phyloP scores from a whole-genome alignment of 83 land plant genomes.

The Thuja plicata region DNA sequence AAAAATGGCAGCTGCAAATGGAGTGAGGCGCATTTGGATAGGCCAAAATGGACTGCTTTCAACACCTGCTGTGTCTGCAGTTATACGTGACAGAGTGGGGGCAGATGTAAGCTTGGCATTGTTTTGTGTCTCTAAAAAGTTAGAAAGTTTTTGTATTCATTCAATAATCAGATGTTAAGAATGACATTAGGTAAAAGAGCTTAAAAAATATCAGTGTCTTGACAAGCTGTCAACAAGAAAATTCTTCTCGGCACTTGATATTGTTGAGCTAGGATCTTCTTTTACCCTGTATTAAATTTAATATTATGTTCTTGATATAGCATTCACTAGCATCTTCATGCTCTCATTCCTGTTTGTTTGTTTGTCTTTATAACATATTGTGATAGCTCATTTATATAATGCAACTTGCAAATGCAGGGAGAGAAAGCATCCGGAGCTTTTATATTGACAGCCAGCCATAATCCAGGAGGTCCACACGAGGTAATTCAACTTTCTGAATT shows the following conservation, averaged over 20 bases:
- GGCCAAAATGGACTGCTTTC: constrained; percentile 90
- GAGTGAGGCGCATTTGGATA: constrained; percentile 84
- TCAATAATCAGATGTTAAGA: not conserved
- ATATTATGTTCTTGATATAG: not conserved
- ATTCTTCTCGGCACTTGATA: not conserved
- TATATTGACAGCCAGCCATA: constrained; percentile 97
- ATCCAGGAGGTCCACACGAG: constrained; percentile 97
- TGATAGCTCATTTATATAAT: not conserved
- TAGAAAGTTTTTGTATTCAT: not conserved
- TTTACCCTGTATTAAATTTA: not conserved
- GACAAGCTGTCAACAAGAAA: not conserved
- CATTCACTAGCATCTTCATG: not conserved
- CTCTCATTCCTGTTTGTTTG: not conserved
- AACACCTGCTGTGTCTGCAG: constrained; percentile 89
- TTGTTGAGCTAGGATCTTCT: not conserved
- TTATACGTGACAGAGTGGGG: constrained; percentile 80
- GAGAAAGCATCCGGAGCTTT: constrained; percentile 86
- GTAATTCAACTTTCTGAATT: constrained; percentile 22
- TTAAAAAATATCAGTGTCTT: not conserved
- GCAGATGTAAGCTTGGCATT: constrained; percentile 53
- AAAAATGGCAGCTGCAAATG: constrained; percentile 97
- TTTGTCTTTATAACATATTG: not conserved
- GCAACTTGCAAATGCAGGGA: constrained; percentile 43
- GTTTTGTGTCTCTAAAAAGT: not conserved
- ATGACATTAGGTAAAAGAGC: not conserved